These are phyloP conservation scores for Ganoderma boninense DNA, from an alignment of 1,284 basidiomycete species.

Conservation along the genomic window DNA sequence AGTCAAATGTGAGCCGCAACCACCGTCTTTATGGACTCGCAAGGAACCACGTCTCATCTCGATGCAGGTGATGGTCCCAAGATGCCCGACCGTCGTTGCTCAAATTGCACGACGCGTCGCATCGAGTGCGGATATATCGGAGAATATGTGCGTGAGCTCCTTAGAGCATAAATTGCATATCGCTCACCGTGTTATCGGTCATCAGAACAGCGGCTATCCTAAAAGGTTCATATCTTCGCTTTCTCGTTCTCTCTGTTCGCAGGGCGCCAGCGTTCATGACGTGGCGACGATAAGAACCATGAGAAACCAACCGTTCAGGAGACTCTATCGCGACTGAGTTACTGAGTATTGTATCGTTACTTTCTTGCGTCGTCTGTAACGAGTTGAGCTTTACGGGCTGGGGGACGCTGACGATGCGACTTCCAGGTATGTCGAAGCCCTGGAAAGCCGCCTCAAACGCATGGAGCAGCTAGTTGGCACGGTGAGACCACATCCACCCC, in stretches of 20 bases:
- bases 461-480: conserved; percentile 72
- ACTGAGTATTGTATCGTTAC: conserved; percentile 35
- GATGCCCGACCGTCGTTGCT: conserved; percentile 73
- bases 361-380: too few species aligned
- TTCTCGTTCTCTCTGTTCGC: too few species aligned
- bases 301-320: too few species aligned
- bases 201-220: conserved; percentile 56
- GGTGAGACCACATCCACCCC: conserved; percentile 45
- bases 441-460: conserved; percentile 74
- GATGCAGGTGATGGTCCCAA: conserved; percentile 40
- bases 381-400: too few species aligned
- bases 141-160: conserved; percentile 44
- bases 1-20: conserved; percentile 34
- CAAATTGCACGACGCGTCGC: conserved; percentile 79
- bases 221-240: too few species aligned
- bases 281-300: too few species aligned
- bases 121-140: conserved; percentile 80
- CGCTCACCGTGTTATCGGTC: neutral
- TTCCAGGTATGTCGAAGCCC: conserved; percentile 67
- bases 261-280: too few species aligned
- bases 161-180: conserved; percentile 49
- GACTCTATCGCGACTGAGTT: too few species aligned
- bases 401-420: neutral
- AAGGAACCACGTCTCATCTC: too few species aligned
- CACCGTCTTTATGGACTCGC: too few species aligned